Conservation (phyloP, 169 alveolate genomes). For the Theileria orientalis region DNA sequence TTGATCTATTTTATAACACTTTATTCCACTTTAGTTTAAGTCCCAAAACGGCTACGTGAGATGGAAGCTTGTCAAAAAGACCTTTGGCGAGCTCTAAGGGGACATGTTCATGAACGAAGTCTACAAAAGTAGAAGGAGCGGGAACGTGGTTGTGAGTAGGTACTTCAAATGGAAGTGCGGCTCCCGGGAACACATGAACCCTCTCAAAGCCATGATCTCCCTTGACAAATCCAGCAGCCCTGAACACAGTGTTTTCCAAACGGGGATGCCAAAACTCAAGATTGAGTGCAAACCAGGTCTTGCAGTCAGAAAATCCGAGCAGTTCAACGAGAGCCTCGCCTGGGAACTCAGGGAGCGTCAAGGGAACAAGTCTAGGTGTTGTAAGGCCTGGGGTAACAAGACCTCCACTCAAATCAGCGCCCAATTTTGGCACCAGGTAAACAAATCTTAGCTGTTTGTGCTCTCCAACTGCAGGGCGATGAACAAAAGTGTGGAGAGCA, state of each 20-base stretch:
- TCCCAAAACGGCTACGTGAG: background rate
- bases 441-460: background rate
- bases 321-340: background rate
- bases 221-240: slow-evolving; percentile 10
- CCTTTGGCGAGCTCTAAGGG: background rate
- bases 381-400: background rate
- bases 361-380: background rate
- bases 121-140: no score
- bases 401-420: background rate
- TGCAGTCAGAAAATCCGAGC: background rate
- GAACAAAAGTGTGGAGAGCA: background rate
- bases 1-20: no score
- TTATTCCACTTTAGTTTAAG: no score
- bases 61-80: background rate
- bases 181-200: no score
- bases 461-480: background rate
- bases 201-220: no score
- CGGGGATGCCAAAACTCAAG: background rate
- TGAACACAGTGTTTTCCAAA: background rate
- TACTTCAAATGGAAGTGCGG: no score
- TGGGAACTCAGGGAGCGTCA: background rate
- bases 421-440: background rate
- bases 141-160: no score
- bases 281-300: background rate
- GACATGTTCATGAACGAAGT: background rate